Conservation (phyloP, 768 basidiomycete species). For the Trametes cubensis region DNA sequence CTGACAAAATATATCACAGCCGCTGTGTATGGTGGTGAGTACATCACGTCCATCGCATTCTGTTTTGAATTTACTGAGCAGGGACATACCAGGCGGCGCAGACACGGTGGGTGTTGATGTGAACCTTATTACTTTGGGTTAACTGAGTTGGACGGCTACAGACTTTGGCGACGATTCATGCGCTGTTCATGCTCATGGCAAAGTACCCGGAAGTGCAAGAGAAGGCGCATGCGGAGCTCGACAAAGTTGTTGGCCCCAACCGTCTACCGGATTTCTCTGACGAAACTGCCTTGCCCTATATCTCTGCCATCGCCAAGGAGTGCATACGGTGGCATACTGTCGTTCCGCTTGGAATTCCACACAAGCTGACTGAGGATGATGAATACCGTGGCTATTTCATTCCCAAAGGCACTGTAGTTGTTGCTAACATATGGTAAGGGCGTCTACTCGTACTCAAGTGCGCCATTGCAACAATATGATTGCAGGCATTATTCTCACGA, state of each 20-base stretch:
- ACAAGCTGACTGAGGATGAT: conserved; percentile 28
- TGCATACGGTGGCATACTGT: conserved; percentile 27
- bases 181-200: conserved; percentile 32
- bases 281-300: conserved; percentile 24
- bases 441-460: neutral
- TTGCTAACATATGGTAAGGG: conserved; percentile 27
- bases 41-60: too few relatives aligned
- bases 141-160: conserved; percentile 1
- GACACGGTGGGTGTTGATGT: conserved; percentile 5
- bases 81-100: conserved; percentile 1
- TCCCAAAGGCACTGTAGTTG: conserved; percentile 32
- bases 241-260: conserved; percentile 21
- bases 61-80: too few relatives aligned
- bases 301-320: conserved; percentile 30
- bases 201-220: conserved; percentile 31
- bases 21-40: conserved; percentile 18
- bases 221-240: conserved; percentile 34
- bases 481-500: conserved; percentile 43
- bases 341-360: conserved; percentile 21
- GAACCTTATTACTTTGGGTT: too few relatives aligned
- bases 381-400: conserved; percentile 34
- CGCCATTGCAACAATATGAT: neutral
- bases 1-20: conserved; percentile 5
- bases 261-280: conserved; percentile 23
- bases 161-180: conserved; percentile 27